These are phyloP conservation scores for Kurtzmaniella quercitrusa DNA, from an alignment of 1,139 yeast species.

Conservation along the genomic window DNA sequence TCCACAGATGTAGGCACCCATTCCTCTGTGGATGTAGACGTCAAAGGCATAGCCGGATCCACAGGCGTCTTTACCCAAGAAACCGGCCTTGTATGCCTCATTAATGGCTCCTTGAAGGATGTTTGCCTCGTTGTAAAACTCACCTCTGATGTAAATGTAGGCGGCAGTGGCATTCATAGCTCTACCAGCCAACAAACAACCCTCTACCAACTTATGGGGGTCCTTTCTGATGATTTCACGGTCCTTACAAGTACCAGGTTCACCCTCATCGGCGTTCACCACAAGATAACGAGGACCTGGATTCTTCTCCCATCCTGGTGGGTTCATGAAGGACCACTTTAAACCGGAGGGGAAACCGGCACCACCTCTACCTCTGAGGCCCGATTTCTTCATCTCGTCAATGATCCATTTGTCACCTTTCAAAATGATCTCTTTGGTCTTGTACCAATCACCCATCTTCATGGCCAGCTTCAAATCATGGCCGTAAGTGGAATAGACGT, in stretches of 20 bases:
- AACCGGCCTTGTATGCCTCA: constrained; percentile 79
- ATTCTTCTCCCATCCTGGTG: constrained; percentile 91
- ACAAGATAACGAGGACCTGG: constrained; percentile 81
- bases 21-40: constrained; percentile 79
- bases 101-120: constrained; percentile 73
- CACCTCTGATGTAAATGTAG: constrained; percentile 85
- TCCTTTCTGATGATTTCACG: constrained; percentile 86
- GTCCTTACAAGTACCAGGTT: constrained; percentile 91
- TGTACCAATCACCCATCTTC: constrained; percentile 87
- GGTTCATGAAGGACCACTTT: constrained; percentile 92
- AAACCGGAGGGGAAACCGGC: constrained; percentile 91
- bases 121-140: constrained; percentile 75
- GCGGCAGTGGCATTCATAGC: constrained; percentile 94
- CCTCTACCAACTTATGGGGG: constrained; percentile 86
- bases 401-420: constrained; percentile 89
- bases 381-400: constrained; percentile 78
- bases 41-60: constrained; percentile 84
- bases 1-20: constrained; percentile 91
- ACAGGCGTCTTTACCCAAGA: constrained; percentile 78
- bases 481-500: constrained; percentile 71
- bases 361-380: constrained; percentile 88
- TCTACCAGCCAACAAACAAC: constrained; percentile 81
- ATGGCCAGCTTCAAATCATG: constrained; percentile 68
- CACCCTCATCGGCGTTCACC: constrained; percentile 91
- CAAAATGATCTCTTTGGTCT: constrained; percentile 75